Base-by-base conservation (phyloP, 805 yeast genomes). In the Wickerhamomyces subpelliculosus region DNA sequence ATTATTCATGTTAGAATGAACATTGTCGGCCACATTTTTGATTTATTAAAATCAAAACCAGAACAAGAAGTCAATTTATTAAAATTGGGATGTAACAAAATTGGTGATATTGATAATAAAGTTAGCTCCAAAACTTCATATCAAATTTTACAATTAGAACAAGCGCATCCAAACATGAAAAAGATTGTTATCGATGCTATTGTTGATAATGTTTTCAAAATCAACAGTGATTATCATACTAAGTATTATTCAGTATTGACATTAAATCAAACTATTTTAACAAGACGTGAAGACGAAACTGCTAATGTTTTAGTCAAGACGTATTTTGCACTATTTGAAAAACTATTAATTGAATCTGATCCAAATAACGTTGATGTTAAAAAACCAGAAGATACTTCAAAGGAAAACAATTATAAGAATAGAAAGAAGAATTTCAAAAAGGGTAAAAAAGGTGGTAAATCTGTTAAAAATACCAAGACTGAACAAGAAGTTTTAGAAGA, bases 151-250 rank as follows among this genome's bases (percentile, higher is more conserved):
- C 81, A 82, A 51, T 63, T 88, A 30, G 84, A 93, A 58, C 95
- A 86, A 59, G 82, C 80, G 4, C 98, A 93, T 59, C 98, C 98
- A 16, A 93, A 93, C 35, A 93, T 93, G 97, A 90, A 88, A 60
- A 65, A 75, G 37, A 77, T 90, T 40, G 70, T 93, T 28, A 73
- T 82, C 29, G 86, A 86, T 44, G 68, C 93, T 5, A 82, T 90
- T 27, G 75, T 84, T 35, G 97, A 93, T 58, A 72, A 82, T 36
- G 68, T 87, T 24, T 81, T 86, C 61, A 77, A 84, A 52, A 75
- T 79, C 36, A 73, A 73, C 42, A 79, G 79, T 26, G 97, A 87
- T 43, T 84, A 87, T 60, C 95, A 88, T 54, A 78, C 95, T 8
- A 78, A 84, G 43, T 93, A 93, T 59, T 93, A 89, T 59, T 76